A percentile compares a stretch with the other conserved stretches of the same genome.
phyloP scores from a whole-genome alignment of 2,329 filamentous ascomycete species.

The Fusarium phyllophilum region DNA sequence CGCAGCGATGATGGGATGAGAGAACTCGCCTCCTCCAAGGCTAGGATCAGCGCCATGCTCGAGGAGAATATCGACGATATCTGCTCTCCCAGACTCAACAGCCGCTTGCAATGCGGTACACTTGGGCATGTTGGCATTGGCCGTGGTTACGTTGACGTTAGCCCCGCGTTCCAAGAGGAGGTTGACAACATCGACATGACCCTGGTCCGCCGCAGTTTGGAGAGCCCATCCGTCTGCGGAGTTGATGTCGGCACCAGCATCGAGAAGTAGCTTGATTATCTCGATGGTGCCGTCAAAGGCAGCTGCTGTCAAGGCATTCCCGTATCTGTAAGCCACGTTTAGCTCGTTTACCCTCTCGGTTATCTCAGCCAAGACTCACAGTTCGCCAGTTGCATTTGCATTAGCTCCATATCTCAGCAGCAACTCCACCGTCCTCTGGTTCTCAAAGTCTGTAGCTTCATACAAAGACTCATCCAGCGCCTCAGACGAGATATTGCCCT shows the following conservation, averaged over 20 bases:
- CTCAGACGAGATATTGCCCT: slow-evolving; percentile 46
- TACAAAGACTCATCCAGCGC: slow-evolving; percentile 51
- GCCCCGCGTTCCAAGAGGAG: slow-evolving; percentile 50
- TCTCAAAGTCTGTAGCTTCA: slow-evolving; percentile 53
- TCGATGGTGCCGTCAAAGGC: slow-evolving; percentile 50
- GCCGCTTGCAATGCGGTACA: slow-evolving; percentile 55
- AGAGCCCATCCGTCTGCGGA: slow-evolving; percentile 50
- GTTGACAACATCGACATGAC: slow-evolving; percentile 49
- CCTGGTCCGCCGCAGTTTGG: slow-evolving; percentile 50
- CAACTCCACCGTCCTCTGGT: slow-evolving; percentile 50
- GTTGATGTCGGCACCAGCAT: slow-evolving; percentile 49
- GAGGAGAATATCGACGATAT: slow-evolving; percentile 52
- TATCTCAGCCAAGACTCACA: slow-evolving; percentile 35
- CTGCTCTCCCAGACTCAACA: slow-evolving; percentile 47
- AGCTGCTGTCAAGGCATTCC: slow-evolving; percentile 48
- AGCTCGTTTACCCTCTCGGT: not conserved
- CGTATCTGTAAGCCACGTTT: slow-evolving; percentile 25
- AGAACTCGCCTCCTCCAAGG: slow-evolving; percentile 47
- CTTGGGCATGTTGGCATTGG: slow-evolving; percentile 41
- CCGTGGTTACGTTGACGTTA: slow-evolving; percentile 48
- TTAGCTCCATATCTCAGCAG: slow-evolving; percentile 50
- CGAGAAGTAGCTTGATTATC: slow-evolving; percentile 47
- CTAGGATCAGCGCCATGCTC: slow-evolving; percentile 52
- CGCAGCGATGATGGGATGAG: slow-evolving; percentile 52
- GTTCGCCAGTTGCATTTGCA: slow-evolving; percentile 52